Conservation (phyloP, 1,284 basidiomycete genomes). For the Inonotus hispidus region DNA sequence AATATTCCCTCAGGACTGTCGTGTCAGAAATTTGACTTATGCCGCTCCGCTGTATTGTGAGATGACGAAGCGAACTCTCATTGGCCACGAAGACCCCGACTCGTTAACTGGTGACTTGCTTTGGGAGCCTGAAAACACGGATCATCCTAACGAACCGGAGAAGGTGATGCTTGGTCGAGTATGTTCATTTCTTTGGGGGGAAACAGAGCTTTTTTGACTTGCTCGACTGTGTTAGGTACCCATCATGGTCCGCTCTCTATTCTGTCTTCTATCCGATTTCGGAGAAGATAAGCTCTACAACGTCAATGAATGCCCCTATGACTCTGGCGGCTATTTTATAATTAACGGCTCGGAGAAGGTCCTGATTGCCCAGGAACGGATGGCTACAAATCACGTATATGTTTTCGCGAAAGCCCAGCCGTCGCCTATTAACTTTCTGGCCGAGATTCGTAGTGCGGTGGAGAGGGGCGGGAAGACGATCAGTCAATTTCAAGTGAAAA, state of each 20-base stretch:
- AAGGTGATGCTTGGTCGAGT: slow-evolving; percentile 2
- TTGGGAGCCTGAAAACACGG: slow-evolving; percentile 77
- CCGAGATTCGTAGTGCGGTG: slow-evolving; percentile 96
- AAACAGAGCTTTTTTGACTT: slow-evolving; percentile 5
- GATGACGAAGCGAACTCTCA: slow-evolving; percentile 83
- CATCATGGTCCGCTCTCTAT: slow-evolving; percentile 95
- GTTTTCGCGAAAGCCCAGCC: slow-evolving; percentile 98
- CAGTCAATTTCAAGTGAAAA: slow-evolving; percentile 97
- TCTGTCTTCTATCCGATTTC: slow-evolving; percentile 85
- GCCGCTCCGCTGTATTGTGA: slow-evolving; percentile 96
- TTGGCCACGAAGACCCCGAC: slow-evolving; percentile 78
- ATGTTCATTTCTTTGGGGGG: neutral
- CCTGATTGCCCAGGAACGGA: slow-evolving; percentile 97
- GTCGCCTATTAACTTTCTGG: slow-evolving; percentile 92
- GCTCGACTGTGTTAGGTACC: slow-evolving; percentile 61
- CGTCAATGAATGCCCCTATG: slow-evolving; percentile 96
- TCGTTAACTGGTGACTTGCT: slow-evolving; percentile 76
- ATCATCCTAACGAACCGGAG: slow-evolving; percentile 31
- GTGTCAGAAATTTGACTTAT: slow-evolving; percentile 92
- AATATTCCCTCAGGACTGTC: slow-evolving; percentile 97
- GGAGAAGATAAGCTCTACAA: slow-evolving; percentile 81
- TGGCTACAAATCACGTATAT: slow-evolving; percentile 99
- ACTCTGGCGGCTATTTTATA: slow-evolving; percentile 98
- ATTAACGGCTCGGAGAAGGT: slow-evolving; percentile 99
- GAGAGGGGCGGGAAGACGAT: slow-evolving; percentile 99